Evolutionary conservation across 306 rosid genomes (phyloP).

Genomic region (Ochetophila trinervis): DNA sequence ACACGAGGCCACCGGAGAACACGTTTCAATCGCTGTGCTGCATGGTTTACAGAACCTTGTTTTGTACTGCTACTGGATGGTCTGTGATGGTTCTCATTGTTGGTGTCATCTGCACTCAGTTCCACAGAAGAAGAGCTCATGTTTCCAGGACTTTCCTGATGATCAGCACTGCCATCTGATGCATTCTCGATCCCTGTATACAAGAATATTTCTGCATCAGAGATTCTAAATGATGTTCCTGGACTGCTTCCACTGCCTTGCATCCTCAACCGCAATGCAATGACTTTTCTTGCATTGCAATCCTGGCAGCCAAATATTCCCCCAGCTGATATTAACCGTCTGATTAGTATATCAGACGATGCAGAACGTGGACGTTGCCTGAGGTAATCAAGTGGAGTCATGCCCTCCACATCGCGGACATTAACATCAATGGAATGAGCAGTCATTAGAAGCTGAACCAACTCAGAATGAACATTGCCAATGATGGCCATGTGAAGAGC

Average conservation of each 20-base stretch:
- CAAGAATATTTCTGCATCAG: slow-evolving; percentile 75
- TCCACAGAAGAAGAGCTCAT: slow-evolving; percentile 55
- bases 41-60: slow-evolving; percentile 60
- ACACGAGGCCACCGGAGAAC: slow-evolving; percentile 63
- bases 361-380: slow-evolving; percentile 61
- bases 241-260: slow-evolving; percentile 80
- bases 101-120: slow-evolving; percentile 31
- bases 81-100: slow-evolving; percentile 34
- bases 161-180: slow-evolving; percentile 41
- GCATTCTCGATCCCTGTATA: slow-evolving; percentile 73
- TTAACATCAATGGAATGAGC: slow-evolving; percentile 64
- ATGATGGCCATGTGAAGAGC: slow-evolving; percentile 86
- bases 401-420: slow-evolving; percentile 54
- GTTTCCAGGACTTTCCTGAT: slow-evolving; percentile 37
- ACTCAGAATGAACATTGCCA: slow-evolving; percentile 77
- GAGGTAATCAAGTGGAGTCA: slow-evolving; percentile 92
- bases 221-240: slow-evolving; percentile 74
- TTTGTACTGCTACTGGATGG: slow-evolving; percentile 38
- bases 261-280: slow-evolving; percentile 77
- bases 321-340: slow-evolving; percentile 82
- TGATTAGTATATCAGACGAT: slow-evolving; percentile 70
- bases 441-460: slow-evolving; percentile 86
- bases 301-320: slow-evolving; percentile 76
- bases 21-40: slow-evolving; percentile 60
- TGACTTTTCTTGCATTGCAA: slow-evolving; percentile 68